Percentiles rank a stretch among this genome's conserved stretches.
Conservation (phyloP, 176 grass and related monocot genomes). For the Alopecurus myosuroides region DNA sequence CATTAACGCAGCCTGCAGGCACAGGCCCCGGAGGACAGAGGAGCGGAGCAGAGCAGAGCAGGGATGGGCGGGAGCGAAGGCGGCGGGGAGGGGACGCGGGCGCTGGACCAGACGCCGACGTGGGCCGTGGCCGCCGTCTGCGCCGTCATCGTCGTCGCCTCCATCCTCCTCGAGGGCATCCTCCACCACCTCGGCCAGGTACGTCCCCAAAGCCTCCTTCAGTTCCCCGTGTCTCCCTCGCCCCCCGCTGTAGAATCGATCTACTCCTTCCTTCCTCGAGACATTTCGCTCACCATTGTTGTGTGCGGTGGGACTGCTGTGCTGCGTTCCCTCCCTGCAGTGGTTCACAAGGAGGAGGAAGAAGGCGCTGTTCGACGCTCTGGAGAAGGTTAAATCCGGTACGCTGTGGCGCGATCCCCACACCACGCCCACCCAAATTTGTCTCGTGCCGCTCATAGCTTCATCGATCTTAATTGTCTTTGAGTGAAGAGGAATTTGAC, state of each 20-base stretch:
- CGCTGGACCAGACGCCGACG: constrained; percentile 82
- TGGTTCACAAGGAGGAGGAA: constrained; percentile 63
- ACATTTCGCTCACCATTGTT: not conserved
- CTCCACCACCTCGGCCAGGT: constrained; percentile 64
- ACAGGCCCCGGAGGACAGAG: not conserved
- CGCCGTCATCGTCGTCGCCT: constrained; percentile 65
- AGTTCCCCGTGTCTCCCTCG: not conserved
- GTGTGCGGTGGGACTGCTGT: not conserved
- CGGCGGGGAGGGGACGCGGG: constrained; percentile 26
- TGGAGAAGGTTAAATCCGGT: constrained; percentile 91
- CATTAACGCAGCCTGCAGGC: constrained; percentile 5
- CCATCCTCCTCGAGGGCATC: constrained; percentile 69
- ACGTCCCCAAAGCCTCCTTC: not conserved
- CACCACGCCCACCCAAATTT: not conserved
- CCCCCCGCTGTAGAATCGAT: not conserved
- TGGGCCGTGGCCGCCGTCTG: constrained; percentile 72
- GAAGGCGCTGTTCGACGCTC: constrained; percentile 55
- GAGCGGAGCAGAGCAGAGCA: not conserved
- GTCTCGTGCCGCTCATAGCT: not conserved
- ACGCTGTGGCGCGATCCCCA: not conserved
- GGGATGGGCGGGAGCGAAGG: constrained; percentile 18
- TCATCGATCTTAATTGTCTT: not conserved
- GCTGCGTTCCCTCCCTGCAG: constrained; percentile 30
- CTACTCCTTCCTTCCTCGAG: not conserved
- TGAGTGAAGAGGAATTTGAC: constrained; percentile 1